These are phyloP conservation scores for Phytophthora pistaciae DNA, from an alignment of 352 stramenopile species.

Conservation along the genomic window DNA sequence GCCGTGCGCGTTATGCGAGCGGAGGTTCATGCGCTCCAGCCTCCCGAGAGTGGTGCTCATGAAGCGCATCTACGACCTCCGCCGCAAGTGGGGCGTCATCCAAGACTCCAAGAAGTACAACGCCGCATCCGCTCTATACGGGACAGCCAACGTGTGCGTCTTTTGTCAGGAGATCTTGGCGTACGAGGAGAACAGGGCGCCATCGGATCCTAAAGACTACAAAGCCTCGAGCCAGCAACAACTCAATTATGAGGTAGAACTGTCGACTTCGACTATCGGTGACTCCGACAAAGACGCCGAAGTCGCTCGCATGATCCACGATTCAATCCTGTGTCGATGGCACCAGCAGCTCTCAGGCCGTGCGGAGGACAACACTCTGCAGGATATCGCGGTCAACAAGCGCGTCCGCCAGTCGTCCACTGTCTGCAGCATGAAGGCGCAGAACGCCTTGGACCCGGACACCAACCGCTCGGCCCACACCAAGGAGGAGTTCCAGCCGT, in stretches of 20 bases:
- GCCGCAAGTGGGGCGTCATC: slow-evolving; percentile 55
- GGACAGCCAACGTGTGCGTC: slow-evolving; percentile 48
- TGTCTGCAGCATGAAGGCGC: slow-evolving; percentile 46
- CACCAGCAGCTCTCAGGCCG: slow-evolving; percentile 29
- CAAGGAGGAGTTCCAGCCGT: slow-evolving; percentile 60
- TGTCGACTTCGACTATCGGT: neutral
- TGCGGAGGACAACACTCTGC: slow-evolving; percentile 22
- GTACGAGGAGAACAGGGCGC: slow-evolving; percentile 34
- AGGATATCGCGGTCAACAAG: slow-evolving; percentile 53
- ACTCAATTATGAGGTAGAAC: neutral
- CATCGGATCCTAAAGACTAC: neutral
- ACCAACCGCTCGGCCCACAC: slow-evolving; percentile 46
- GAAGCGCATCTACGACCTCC: slow-evolving; percentile 60
- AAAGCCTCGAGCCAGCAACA: neutral
- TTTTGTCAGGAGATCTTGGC: slow-evolving; percentile 56
- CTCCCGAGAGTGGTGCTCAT: slow-evolving; percentile 54
- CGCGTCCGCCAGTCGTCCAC: slow-evolving; percentile 57
- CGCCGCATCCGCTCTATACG: slow-evolving; percentile 46
- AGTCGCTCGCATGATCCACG: slow-evolving; percentile 44
- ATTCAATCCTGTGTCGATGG: slow-evolving; percentile 46
- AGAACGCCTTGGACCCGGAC: slow-evolving; percentile 43
- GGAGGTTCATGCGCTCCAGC: slow-evolving; percentile 52
- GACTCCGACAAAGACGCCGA: slow-evolving; percentile 18
- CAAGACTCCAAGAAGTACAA: slow-evolving; percentile 56
- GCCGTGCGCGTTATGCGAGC: slow-evolving; percentile 54